These are phyloP conservation scores for Aspergillus caelatus DNA, from an alignment of 2,329 filamentous ascomycete species.

Conservation along the genomic window DNA sequence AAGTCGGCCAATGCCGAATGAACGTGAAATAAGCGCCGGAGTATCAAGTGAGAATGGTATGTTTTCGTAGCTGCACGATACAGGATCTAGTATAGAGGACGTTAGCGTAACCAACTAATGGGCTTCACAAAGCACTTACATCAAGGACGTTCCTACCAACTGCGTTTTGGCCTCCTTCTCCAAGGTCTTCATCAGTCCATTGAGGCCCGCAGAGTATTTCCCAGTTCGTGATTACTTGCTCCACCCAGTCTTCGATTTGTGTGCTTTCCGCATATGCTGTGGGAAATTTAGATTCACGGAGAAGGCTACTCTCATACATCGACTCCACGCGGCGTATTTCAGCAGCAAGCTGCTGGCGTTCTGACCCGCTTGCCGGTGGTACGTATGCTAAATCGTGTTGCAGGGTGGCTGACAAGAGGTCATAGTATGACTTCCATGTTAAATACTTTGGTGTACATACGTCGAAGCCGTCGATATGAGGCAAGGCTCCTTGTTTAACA, in stretches of 20 bases:
- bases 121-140: constrained; percentile 38
- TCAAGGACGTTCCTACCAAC: constrained; percentile 77
- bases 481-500: constrained; percentile 33
- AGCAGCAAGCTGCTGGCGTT: constrained; percentile 66
- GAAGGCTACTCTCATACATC: constrained; percentile 76
- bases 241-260: constrained; percentile 81
- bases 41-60: constrained; percentile 88
- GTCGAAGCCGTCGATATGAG: constrained; percentile 20
- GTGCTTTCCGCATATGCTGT: constrained; percentile 76
- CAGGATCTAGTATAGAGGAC: constrained; percentile 60
- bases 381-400: constrained; percentile 53
- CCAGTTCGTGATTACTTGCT: constrained; percentile 84
- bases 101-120: background rate
- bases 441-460: constrained; percentile 41
- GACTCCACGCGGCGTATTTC: constrained; percentile 80
- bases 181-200: constrained; percentile 81
- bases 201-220: constrained; percentile 73
- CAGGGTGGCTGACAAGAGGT: constrained; percentile 74
- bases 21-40: constrained; percentile 83
- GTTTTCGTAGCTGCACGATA: constrained; percentile 91
- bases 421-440: constrained; percentile 86
- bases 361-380: constrained; percentile 39
- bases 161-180: constrained; percentile 75
- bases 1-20: constrained; percentile 90
- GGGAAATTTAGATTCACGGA: constrained; percentile 81